Percentiles rank a stretch among this genome's conserved stretches.
These are phyloP conservation scores for Phoma sp. DNA, from an alignment of 2,329 filamentous ascomycete genomes.

Conservation along the genomic window DNA sequence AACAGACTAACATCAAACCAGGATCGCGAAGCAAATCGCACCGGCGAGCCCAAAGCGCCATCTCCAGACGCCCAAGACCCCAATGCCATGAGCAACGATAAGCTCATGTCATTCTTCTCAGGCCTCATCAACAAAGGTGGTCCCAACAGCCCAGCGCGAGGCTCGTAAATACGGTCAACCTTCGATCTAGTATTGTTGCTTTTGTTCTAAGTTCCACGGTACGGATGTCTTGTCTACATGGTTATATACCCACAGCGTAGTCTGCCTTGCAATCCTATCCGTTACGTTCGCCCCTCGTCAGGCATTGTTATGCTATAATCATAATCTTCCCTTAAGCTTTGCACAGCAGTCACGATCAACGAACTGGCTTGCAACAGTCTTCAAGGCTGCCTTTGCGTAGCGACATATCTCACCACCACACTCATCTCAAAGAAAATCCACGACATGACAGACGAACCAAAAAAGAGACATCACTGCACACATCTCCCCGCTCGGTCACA, in stretches of 20 bases:
- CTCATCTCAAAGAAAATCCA: too few relatives aligned
- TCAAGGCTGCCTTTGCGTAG: too few relatives aligned
- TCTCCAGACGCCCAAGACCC: conserved; percentile 35
- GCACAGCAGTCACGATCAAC: too few relatives aligned
- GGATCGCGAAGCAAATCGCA: conserved; percentile 48
- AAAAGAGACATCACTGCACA: too few relatives aligned
- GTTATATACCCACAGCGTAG: conserved; percentile 22
- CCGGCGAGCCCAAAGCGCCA: conserved; percentile 36
- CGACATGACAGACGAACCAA: too few relatives aligned
- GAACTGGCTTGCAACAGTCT: too few relatives aligned
- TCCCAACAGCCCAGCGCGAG: conserved; percentile 33
- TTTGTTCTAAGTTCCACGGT: conserved; percentile 1
- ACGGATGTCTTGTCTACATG: conserved; percentile 20
- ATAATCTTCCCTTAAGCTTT: too few relatives aligned
- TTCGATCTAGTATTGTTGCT: neutral
- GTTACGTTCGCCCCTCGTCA: neutral
- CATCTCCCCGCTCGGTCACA: too few relatives aligned
- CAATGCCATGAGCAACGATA: conserved; percentile 48
- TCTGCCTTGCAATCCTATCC: conserved; percentile 17
- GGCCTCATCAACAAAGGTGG: conserved; percentile 45
- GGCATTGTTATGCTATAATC: too few relatives aligned
- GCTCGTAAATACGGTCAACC: conserved; percentile 8
- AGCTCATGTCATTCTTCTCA: conserved; percentile 49
- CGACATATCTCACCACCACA: too few relatives aligned
- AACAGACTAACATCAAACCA: conserved; percentile 26